Evolutionary conservation across 148 eudicot species (phyloP), one percentile per base, ranked within the genome.

Genomic region (Cornus controversa): DNA sequence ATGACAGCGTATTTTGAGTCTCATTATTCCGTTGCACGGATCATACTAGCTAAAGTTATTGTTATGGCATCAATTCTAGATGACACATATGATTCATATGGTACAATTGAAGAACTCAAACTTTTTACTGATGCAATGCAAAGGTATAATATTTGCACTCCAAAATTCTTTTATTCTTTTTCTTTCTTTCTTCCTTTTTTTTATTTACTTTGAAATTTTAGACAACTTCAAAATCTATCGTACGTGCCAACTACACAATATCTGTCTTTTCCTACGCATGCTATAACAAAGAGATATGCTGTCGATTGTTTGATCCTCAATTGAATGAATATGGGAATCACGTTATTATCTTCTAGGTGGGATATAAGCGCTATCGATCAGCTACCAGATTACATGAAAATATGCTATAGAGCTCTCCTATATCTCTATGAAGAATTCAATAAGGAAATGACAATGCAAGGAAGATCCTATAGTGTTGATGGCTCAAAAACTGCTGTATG

Each of bases 81-180:
- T 71, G 92, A 89, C 36, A 79, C 76, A 25, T 89, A 85, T 78
- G 92, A 89, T 75, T 75, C 80, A 3, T 89, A 87, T 79, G 89
- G 89, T 3, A 75, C 78, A 5, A 47, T 77, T 67, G 78, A 83
- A 22, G 90, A 89, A 69, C 84, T 89, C 69, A 26, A 65, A 40
- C 63, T 67, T 11, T 79, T 83, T 23, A 84, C 88, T 0, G 72
- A 83, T 20, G 82, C 83, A 2, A 62, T 85, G n/a, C 75, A 85
- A 62, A 88, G 88, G 90, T 81, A 54, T 71, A 58, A 23, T 16
- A 4, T 72, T 53, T 68, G 53, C 3, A 18, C 4, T 9, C 24
- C 66, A 0, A 63, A 62, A 14, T 62, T 36, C 2, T 2, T 36
- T 36, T 6, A n/a, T n/a, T n/a, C n/a, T n/a, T 6, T 40, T 40